phyloP scores from a whole-genome alignment of 2,329 filamentous ascomycete genomes.

The Orbilia ellipsospora region DNA sequence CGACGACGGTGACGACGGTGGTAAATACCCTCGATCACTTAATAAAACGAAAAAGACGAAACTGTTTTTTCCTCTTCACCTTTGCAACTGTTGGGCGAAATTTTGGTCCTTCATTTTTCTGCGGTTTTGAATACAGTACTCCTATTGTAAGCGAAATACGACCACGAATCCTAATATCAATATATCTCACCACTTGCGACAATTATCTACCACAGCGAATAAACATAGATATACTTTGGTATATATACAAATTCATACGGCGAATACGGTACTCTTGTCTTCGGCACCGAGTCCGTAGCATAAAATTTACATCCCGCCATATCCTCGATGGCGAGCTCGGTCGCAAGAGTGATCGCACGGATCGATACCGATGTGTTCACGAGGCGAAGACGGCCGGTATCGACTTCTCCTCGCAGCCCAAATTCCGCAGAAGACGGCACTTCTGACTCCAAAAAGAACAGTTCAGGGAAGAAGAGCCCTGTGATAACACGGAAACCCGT shows the following conservation, averaged over 20 bases:
- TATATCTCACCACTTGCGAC: neutral
- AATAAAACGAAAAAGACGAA: too few relatives aligned
- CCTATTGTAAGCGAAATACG: neutral
- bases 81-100: too few relatives aligned
- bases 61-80: too few relatives aligned
- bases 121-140: neutral
- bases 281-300: too few relatives aligned
- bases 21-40: too few relatives aligned
- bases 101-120: too few relatives aligned
- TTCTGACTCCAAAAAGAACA: constrained; percentile 16
- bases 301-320: neutral
- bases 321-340: constrained; percentile 19
- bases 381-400: constrained; percentile 28
- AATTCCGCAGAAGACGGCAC: constrained; percentile 12
- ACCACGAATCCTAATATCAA: constrained; percentile 2
- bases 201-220: too few relatives aligned
- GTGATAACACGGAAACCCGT: too few relatives aligned
- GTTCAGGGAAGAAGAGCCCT: constrained; percentile 8
- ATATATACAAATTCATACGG: too few relatives aligned
- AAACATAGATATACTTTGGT: too few relatives aligned
- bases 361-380: constrained; percentile 41
- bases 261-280: too few relatives aligned
- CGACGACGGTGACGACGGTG: too few relatives aligned
- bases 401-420: neutral
- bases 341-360: constrained; percentile 22